phyloP scores from a whole-genome alignment of 257 asterid genomes.

The Nicotiana attenuata region DNA sequence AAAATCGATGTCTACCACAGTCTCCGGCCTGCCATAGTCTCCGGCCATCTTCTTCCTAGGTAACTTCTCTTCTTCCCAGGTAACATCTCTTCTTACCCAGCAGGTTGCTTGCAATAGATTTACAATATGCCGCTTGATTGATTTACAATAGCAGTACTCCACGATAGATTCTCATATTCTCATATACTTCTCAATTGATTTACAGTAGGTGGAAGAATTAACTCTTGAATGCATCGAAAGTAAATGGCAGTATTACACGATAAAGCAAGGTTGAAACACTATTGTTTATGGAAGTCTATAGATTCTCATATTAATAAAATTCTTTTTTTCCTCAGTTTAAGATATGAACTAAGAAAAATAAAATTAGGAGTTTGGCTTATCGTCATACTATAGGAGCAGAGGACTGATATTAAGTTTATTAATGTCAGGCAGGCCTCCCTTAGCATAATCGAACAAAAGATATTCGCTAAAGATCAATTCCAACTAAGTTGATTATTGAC shows the following conservation, averaged over 20 bases:
- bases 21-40: too few species aligned
- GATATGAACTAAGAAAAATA: background rate
- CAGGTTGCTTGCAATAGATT: too few species aligned
- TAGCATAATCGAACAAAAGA: constrained; percentile 72
- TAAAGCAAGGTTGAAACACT: background rate
- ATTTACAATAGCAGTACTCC: too few species aligned
- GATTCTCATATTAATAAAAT: background rate
- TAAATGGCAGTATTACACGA: too few species aligned
- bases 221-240: background rate
- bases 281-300: background rate
- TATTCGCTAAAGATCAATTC: constrained; percentile 34
- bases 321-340: background rate
- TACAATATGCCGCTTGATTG: too few species aligned
- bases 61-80: too few species aligned
- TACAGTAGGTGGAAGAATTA: background rate
- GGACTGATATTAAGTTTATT: constrained; percentile 38
- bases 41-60: too few species aligned
- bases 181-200: too few species aligned
- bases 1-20: too few species aligned
- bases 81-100: too few species aligned
- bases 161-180: too few species aligned
- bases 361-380: background rate
- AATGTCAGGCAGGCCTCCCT: constrained; percentile 88
- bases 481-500: too few species aligned
- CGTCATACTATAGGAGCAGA: background rate